Evolutionary conservation across 116 monocot species (phyloP), one percentile per base, ranked within the genome.

Genomic region (Phalaenopsis hybrid): DNA sequence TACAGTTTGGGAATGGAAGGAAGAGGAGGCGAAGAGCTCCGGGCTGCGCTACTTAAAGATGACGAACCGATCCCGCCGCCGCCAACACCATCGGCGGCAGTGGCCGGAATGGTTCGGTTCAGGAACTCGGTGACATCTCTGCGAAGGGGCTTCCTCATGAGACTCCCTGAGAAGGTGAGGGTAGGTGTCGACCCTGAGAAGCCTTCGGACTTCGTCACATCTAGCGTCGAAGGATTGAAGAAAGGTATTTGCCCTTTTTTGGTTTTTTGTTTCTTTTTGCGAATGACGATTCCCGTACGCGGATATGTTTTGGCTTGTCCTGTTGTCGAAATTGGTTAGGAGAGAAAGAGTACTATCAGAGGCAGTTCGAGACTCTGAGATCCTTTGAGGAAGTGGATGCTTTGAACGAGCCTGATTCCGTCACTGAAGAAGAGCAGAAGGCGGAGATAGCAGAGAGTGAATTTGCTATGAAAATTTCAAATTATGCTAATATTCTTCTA

Each of bases 341-440:
- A 34, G 98, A 98, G 87, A 93, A 84, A 75, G 93, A 98, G 45
- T 95, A 98, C 82, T 98, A 98, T 61, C 90, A 92, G 78, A 92
- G 80, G 78, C 98, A 98, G 48, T 92, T 98, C 84, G 93, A 93
- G 9, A 95, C 98, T 8, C 81, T 98, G 49, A 90, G 88, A 84
- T 91, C 95, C 2, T 98, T 98, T 50, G 93, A 98, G 82, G 93
- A 98, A 82, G 95, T 93, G 37, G 98, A 98, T 51, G 79, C 80
- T 37, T 43, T 98, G 59, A 72, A 75, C 41, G 78, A 31, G 16
- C 28, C 57, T 15, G 79, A 80, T 67, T 69, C 3, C 74, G 46
- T 79, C n/a, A 82, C 86, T 41, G 92, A 88, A 44, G 88, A 86
- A 31, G 82, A 87, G 55, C 91, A 92, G 0, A 82, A 69, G 4